A percentile compares a stretch with the other conserved stretches of the same genome.
These are phyloP conservation scores for Fusarium robinianum DNA, from an alignment of 2,329 filamentous ascomycete species.

Conservation along the genomic window DNA sequence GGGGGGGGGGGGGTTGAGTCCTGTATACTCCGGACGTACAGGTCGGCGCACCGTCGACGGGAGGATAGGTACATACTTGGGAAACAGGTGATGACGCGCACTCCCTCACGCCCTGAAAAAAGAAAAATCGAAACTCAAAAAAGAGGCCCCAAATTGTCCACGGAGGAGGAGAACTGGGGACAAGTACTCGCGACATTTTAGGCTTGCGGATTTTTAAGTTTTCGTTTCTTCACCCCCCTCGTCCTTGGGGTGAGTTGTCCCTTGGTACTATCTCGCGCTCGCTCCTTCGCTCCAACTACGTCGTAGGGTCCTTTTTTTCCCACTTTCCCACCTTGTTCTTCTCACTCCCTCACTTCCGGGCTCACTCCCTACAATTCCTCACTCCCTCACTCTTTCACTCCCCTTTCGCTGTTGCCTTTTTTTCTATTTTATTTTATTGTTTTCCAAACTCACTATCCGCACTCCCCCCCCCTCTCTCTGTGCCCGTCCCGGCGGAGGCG, in stretches of 20 bases:
- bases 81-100: no score
- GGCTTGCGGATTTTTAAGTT: constrained; percentile 13
- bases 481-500: constrained; percentile 12
- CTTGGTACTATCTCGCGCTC: no score
- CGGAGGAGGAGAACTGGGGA: constrained; percentile 17
- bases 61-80: no score
- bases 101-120: constrained; percentile 23
- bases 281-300: no score
- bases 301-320: constrained; percentile 17
- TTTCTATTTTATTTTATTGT: constrained; percentile 4
- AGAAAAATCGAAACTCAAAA: constrained; percentile 26
- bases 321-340: constrained; percentile 4
- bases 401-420: constrained; percentile 1
- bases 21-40: constrained; percentile 5
- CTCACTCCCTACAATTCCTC: no score
- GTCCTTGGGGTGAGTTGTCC: no score
- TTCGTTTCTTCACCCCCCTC: constrained; percentile 16
- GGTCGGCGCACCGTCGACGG: no score
- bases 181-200: constrained; percentile 19
- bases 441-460: no score
- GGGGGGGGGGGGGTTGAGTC: neutral
- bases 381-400: no score
- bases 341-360: no score
- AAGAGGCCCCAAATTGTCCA: constrained; percentile 23
- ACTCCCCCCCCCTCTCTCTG: no score